Evolutionary conservation across 2,329 filamentous ascomycete genomes (phyloP).

Genomic region (Trichoderma breve): DNA sequence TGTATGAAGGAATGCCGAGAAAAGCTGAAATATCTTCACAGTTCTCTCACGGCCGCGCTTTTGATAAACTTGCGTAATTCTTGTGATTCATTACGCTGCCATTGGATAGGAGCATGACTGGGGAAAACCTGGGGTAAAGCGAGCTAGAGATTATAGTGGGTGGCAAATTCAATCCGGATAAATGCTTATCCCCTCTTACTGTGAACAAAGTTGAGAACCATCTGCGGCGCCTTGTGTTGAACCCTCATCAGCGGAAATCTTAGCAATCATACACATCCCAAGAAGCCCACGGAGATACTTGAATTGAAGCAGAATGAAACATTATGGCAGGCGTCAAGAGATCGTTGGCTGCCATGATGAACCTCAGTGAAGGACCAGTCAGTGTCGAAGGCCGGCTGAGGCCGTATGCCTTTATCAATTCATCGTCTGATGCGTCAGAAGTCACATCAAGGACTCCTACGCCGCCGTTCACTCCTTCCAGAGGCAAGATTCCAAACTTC

Average conservation of each 20-base stretch:
- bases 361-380: neutral
- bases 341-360: slow-evolving; percentile 2
- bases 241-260: neutral
- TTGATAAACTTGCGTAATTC: neutral
- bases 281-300: neutral
- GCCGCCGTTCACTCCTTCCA: neutral
- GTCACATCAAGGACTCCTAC: slow-evolving; percentile 7
- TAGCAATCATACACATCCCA: neutral
- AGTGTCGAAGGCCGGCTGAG: neutral
- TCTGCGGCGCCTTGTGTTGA: neutral
- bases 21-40: neutral
- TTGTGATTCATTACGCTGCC: neutral
- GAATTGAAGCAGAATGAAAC: neutral
- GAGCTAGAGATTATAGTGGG: neutral
- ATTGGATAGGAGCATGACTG: neutral
- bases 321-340: slow-evolving; percentile 17
- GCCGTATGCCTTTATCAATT: neutral
- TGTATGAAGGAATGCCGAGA: neutral
- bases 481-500: slow-evolving; percentile 5
- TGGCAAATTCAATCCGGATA: neutral
- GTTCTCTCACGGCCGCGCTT: neutral
- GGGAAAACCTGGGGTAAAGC: slow-evolving; percentile 12
- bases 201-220: neutral
- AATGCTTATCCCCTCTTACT: slow-evolving; percentile 11
- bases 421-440: neutral